Base-by-base conservation (phyloP, 1,139 yeast species). In the Nakaseomyces uthaithaninus region DNA sequence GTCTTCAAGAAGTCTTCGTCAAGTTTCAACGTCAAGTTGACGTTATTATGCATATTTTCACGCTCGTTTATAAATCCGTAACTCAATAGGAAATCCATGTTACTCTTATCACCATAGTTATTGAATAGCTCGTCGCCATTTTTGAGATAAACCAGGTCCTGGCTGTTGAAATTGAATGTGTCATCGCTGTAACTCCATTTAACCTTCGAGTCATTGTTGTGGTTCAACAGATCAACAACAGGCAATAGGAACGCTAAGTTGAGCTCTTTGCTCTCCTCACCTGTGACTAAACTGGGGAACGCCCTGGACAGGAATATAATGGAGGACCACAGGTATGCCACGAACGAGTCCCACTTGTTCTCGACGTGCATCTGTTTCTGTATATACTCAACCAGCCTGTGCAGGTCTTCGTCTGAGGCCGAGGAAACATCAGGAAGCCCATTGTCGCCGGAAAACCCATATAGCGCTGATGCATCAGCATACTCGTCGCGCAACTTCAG, bases 81-180 rank as follows among this genome's bases (percentile, higher is more conserved):
- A 0, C 68, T 71, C 47, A 71, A 52, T 22, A 73, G 45, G 23
- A 65, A 66, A 50, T 86, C 95, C 52, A 83, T 87, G 53, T 85
- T 86, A 1, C 91, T 80, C 57, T 85, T 86, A 44, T 80, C 75
- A 3, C 96, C 96, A 56, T 87, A 87, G 57, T 86, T 87, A 55
- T 87, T 87, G 60, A 62, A 81, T 1, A 86, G 52, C 52, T 84
- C 80, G 9, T 61, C 59, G 0, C 75, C 77, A 3, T 36, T 27
- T 10, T 25, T 25, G 24, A 51, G 53, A 4, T 53, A 48, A 6
- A 54, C 31, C 1, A 15, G 36, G 20, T 49, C 54, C 3, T 44
- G 40, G 9, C 46, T 39, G 10, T 41, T 37, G 34, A 34, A 71
- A 49, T 40, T 51, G 47, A 53, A 70, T 57, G 41, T 38, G 14